Evolutionary conservation across 345 rosid genomes (phyloP).

Genomic region (Triadica sebifera): DNA sequence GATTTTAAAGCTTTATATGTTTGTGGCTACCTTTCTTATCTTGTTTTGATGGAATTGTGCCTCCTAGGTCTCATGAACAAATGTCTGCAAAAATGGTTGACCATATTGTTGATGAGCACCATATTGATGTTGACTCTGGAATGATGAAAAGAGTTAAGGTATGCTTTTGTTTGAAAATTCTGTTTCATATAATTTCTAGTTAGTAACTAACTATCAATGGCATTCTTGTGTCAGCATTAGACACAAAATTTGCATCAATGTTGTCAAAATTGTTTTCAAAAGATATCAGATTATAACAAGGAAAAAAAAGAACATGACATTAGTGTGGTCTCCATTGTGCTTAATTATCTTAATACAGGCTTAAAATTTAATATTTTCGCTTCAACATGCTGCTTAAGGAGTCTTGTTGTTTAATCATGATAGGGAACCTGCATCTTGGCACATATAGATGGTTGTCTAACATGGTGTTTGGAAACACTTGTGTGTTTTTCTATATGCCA

Average conservation of each 20-base stretch:
- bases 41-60: conserved; percentile 5
- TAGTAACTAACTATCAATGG: background rate
- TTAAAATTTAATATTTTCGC: background rate
- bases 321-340: background rate
- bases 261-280: background rate
- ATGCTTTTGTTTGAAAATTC: conserved; percentile 16
- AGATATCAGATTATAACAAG: background rate
- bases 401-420: background rate
- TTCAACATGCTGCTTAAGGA: background rate
- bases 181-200: background rate
- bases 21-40: background rate
- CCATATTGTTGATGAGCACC: conserved; percentile 70
- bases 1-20: conserved; percentile 4
- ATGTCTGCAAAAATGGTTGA: conserved; percentile 84
- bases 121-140: conserved; percentile 73
- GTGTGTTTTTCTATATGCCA: background rate
- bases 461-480: background rate
- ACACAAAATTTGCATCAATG: background rate
- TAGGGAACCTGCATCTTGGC: background rate
- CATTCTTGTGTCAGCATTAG: background rate
- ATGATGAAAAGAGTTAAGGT: conserved; percentile 86
- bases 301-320: background rate
- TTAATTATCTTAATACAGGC: background rate
- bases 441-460: background rate
- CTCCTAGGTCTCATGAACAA: conserved; percentile 77